Evolutionary conservation across 192 early-diverging fungal species (phyloP).

Genomic region (Coemansia sp.): DNA sequence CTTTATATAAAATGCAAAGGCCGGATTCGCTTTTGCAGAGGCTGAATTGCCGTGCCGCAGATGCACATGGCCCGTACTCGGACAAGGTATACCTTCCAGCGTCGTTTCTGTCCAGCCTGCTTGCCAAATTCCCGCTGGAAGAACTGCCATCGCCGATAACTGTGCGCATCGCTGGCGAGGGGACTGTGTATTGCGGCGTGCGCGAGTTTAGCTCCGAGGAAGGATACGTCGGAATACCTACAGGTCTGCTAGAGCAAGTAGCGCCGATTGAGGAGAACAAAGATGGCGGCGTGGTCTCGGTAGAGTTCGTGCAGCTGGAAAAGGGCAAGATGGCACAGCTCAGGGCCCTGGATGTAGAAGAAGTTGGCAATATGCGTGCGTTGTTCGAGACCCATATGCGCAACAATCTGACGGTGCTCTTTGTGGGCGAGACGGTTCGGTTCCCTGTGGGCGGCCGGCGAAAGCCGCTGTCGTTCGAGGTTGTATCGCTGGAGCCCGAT

Average conservation of each 20-base stretch:
- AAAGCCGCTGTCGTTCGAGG: constrained; percentile 57
- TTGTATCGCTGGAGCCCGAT: constrained; percentile 69
- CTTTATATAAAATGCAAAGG: constrained; percentile 7
- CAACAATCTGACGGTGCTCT: constrained; percentile 67
- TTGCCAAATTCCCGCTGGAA: constrained; percentile 12
- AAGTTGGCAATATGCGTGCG: constrained; percentile 51
- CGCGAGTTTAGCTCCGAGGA: constrained; percentile 71
- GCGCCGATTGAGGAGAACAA: background rate
- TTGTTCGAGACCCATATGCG: constrained; percentile 71
- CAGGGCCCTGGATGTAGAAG: constrained; percentile 47
- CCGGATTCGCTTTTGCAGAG: constrained; percentile 13
- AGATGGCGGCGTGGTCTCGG: constrained; percentile 30
- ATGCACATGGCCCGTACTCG: constrained; percentile 8
- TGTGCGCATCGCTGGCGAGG: constrained; percentile 17
- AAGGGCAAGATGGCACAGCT: constrained; percentile 72
- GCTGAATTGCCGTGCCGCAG: constrained; percentile 17
- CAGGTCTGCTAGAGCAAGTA: constrained; percentile 56
- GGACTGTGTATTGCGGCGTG: constrained; percentile 59
- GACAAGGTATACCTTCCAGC: constrained; percentile 43
- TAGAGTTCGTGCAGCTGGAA: constrained; percentile 61
- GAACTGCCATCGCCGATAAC: constrained; percentile 43
- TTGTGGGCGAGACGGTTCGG: constrained; percentile 64
- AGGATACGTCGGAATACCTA: constrained; percentile 50
- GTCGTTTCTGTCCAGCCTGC: constrained; percentile 27
- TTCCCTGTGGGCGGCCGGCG: constrained; percentile 59